Base-by-base conservation (phyloP, 495 filamentous ascomycete species). In the Podospora pseudoanserina region DNA sequence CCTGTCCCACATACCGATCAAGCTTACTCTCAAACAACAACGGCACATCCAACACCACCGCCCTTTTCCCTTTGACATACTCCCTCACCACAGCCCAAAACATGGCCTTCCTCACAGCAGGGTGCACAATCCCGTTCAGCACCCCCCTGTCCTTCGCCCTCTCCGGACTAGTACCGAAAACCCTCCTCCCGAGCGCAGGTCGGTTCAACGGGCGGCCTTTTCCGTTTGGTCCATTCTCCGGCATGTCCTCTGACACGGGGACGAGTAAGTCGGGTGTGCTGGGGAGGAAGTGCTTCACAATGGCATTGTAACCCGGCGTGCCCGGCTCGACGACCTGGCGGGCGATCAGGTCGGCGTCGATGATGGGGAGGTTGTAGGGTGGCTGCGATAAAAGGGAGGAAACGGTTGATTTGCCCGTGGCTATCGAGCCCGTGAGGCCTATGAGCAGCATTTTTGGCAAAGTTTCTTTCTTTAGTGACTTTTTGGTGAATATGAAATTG, bases 391-490 rank as follows among this genome's bases (percentile, higher is more conserved):
- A 92, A 72, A 97, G 81, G 66, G 82, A 76, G 54, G 95, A 97
- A 70, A 96, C 94, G 70, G 96, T 99, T 44, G 93, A 96, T 87
- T 99, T 99, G 76, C 96, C 95, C 3, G 96, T 98, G 49, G 95
- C 94, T 77, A 99, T 97, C 68, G 93, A 97, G 80, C 95, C 95
- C 49, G 95, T 99, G 30, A 99, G 89, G 71, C 95, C 95, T 75
- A 99, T 92, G 73, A 99, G 86, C 65, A 99, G 87, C 96, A 99
- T 49, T 49, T 11, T 49, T 49, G 1, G 1, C 23, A 23, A 23
- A 23, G 1, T 23, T 23, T 23, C 23, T 23, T 23, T 23, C 23
- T 23, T 23, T 23, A 23, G 1, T 23, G 23, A 23, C 23, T 23
- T 23, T 23, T 23, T 23, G 23, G 23, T 23, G 23, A 23, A 23